phyloP scores from a whole-genome alignment of 2,329 filamentous ascomycete genomes.

The Phialophora verrucosa region DNA sequence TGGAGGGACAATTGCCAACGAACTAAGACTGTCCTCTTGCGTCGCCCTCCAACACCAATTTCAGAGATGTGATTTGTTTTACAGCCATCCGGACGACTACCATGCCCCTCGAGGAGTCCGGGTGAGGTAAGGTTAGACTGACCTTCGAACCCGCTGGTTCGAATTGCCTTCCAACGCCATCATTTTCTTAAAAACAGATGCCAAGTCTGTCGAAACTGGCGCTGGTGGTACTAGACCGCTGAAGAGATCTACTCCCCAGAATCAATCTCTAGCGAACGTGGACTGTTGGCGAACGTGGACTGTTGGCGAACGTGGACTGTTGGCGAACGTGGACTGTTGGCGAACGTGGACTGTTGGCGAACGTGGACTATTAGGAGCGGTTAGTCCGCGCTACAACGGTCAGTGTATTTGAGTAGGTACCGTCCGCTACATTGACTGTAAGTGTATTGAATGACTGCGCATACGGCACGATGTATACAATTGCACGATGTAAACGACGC shows the following conservation, averaged over 20 bases:
- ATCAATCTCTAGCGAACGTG: too few species aligned
- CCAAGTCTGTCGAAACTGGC: neutral
- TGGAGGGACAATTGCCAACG: neutral
- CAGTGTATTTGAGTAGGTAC: too few species aligned
- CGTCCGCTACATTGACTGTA: too few species aligned
- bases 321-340: too few species aligned
- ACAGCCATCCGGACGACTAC: too few species aligned
- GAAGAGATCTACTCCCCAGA: neutral
- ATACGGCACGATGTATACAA: too few species aligned
- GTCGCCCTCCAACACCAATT: neutral
- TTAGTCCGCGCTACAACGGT: too few species aligned
- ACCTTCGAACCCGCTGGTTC: neutral
- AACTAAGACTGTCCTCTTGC: neutral
- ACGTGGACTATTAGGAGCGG: too few species aligned
- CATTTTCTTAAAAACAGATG: neutral
- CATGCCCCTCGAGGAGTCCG: neutral
- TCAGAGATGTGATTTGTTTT: neutral
- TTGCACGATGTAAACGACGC: neutral
- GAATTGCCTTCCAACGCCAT: neutral
- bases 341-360: too few species aligned
- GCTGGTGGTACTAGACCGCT: neutral
- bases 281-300: too few species aligned
- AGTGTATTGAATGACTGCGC: too few species aligned
- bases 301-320: too few species aligned
- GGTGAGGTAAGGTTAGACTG: neutral